Evolutionary conservation across 2,329 filamentous ascomycete genomes (phyloP), one percentile per base, ranked within the genome.

Genomic region (Ascocoryne sarcoides): DNA sequence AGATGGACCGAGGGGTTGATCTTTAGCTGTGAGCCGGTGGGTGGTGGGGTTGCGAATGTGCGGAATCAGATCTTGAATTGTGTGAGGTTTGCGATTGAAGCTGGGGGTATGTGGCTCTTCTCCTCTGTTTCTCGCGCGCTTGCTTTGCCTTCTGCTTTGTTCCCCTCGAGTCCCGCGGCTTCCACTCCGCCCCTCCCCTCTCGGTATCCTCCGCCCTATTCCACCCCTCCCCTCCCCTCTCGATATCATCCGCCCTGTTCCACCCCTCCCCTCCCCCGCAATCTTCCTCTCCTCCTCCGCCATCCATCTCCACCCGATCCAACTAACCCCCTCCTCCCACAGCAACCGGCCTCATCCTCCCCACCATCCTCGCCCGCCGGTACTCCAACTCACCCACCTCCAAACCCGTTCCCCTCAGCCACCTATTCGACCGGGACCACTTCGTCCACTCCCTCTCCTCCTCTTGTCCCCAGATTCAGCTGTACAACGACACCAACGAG

Each of bases 31-130:
- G 63, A 64, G 17, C 56, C 62, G 12, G 56, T 61, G 5, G 54
- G 62, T 3, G 68, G 65, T 4, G 66, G 65, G 3, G 49, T 71
- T 10, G 63, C 57, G 7, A 61, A 64, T 40, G 62, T 68, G 16
- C 61, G 66, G 43, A 67, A 67, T 46, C 63, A 62, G 16, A 54
- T 66, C 17, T 53, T 70, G 38, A 64, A 63, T 45, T 70, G 68
- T 50, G 51, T 71, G 15, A 60, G 66, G 28, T 62, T 65, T 37
- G 66, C 65, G 12, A 67, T 70, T 19, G 64, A 69, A 55, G 64
- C 65, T 31, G 68, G 68, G 37, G 67, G 67, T 60, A 45, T 49
- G 51, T 61, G 57, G n/a, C n/a, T n/a, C n/a, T n/a, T 17, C 36
- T 54, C n/a, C n/a, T n/a, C n/a, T n/a, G n/a, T n/a, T n/a, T n/a